Evolutionary conservation across 2,329 filamentous ascomycete species (phyloP), one percentile per base, ranked within the genome.

Genomic region (Exophiala viscosa): DNA sequence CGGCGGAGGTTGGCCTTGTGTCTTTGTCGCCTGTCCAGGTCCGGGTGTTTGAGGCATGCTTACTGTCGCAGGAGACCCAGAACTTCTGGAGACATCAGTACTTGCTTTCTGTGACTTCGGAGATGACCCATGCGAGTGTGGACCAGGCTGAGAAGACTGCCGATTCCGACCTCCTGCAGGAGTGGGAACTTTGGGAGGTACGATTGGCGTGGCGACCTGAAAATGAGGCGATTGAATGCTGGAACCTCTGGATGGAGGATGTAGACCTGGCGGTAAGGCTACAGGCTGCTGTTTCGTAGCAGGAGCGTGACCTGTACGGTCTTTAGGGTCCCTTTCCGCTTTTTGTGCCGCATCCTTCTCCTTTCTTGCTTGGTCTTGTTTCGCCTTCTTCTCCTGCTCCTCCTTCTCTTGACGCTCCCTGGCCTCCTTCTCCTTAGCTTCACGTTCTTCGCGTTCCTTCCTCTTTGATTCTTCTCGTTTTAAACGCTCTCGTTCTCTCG

Each of bases 171-270:
- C 23, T 28, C 3, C 23, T 5, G 84, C 86, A 7, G 90, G 88
- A 10, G 88, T 91, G 4, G 90, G 84, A 15, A 85, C 85, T 68
- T 96, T 96, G 10, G 90, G 85, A n/a, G 90, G 86, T 42, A 95
- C 73, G 20, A 84, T 85, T 6, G 93, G 92, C 32, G 88, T 93
- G 8, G 88, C 87, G 55, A 89, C 78, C 23, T 86, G 75, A 45
- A 92, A 81, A 66, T 90, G 88, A 6, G 92, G 92, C 13, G 92
- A 96, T 43, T 84, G 82, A 59, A 86, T 79, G 54, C 72, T 73
- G 7, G 59, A 40, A 13, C 73, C 71, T 17, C 74, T 78, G 51
- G 81, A 76, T 60, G 81, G 76, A 35, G 76, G 70, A 43, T 75
- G 73, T 46, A 83, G 65, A 44, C 76, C 77, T 39, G 78, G 73